phyloP scores from a whole-genome alignment of 2,329 filamentous ascomycete species.

The Fusarium irregulare region DNA sequence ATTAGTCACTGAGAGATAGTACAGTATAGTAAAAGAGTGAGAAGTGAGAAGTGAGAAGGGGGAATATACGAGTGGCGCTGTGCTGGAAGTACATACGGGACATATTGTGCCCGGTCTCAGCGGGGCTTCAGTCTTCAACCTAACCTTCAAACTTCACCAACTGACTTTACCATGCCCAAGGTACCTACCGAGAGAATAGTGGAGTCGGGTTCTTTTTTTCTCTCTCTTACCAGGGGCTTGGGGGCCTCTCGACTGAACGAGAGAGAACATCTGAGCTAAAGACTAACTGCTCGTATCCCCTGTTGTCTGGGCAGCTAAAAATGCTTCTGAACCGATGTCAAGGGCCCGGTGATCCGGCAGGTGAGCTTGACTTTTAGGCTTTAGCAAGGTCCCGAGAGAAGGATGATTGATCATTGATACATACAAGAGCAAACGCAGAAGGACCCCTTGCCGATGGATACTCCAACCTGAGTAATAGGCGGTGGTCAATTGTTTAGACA shows the following conservation, averaged over 20 bases:
- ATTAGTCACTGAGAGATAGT: neutral
- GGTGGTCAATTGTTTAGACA: neutral
- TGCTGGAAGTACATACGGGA: constrained; percentile 10
- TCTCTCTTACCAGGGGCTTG: constrained; percentile 12
- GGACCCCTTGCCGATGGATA: constrained; percentile 28
- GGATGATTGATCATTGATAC: neutral
- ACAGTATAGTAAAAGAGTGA: neutral
- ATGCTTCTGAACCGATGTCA: constrained; percentile 22
- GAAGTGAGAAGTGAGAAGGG: constrained; percentile 1
- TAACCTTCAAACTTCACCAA: constrained; percentile 16
- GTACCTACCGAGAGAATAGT: constrained; percentile 14
- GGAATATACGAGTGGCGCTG: constrained; percentile 22
- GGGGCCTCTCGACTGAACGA: constrained; percentile 23
- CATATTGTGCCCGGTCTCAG: constrained; percentile 37
- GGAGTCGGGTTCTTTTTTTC: constrained; percentile 4
- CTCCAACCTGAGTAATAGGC: constrained; percentile 6
- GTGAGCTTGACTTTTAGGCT: neutral
- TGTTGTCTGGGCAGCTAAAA: constrained; percentile 37
- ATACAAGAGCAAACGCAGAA: constrained; percentile 8
- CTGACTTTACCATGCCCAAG: constrained; percentile 8
- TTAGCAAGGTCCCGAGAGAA: constrained; percentile 1
- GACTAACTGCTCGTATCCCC: constrained; percentile 3
- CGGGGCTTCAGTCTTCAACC: constrained; percentile 25
- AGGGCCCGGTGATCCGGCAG: constrained; percentile 22
- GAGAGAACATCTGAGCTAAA: neutral